Percentiles rank a stretch among this genome's conserved stretches.
Conservation (phyloP, 176 grass and related monocot species). For the Themeda triandra region DNA sequence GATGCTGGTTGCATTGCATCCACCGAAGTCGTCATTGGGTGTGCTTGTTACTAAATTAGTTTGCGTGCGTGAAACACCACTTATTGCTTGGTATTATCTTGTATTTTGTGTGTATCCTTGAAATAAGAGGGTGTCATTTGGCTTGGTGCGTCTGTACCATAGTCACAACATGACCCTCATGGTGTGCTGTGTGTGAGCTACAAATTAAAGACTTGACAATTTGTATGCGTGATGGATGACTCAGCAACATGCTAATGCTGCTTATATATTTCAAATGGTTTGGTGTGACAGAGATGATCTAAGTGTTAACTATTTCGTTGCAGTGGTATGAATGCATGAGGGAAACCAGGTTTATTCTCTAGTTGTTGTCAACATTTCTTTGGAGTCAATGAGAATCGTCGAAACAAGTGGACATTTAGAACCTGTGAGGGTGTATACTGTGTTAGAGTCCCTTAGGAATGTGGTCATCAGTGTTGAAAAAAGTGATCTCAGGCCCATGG, state of each 20-base stretch:
- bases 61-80: background rate
- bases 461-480: no score
- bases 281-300: no score
- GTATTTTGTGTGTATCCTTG: background rate
- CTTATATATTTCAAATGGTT: no score
- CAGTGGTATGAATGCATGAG: no score
- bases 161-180: background rate
- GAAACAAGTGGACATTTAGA: no score
- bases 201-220: background rate
- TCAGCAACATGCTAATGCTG: background rate
- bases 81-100: background rate
- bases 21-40: background rate
- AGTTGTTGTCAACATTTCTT: no score
- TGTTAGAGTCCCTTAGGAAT: no score
- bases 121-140: background rate
- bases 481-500: no score
- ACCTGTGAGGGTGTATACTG: no score
- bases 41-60: background rate
- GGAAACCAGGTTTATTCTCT: no score
- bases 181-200: background rate
- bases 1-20: background rate
- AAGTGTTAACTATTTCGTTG: no score
- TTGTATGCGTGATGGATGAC: background rate
- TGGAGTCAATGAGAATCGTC: no score
- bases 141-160: background rate